A percentile compares a stretch with the other conserved stretches of the same genome.
Evolutionary conservation across 2,329 filamentous ascomycete species (phyloP).

Genomic region (Boeremia lycopersici): DNA sequence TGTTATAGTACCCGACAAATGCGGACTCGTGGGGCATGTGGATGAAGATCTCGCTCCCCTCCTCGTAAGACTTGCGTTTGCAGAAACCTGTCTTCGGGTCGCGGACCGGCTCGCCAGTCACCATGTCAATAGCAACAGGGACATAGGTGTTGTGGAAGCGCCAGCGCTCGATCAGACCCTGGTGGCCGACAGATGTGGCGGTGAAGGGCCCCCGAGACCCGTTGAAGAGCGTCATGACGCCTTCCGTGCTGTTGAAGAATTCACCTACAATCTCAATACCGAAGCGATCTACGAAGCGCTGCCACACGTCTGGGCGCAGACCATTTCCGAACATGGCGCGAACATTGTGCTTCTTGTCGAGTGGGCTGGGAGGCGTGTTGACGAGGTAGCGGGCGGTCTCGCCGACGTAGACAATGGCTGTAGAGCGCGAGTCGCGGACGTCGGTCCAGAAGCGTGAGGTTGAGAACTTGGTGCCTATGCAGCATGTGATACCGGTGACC

Average conservation of each 20-base stretch:
- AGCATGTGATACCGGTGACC: conserved; percentile 62
- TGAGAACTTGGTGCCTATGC: conserved; percentile 71
- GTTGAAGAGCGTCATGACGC: conserved; percentile 68
- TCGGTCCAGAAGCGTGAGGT: conserved; percentile 74
- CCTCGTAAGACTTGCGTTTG: conserved; percentile 64
- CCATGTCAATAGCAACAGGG: conserved; percentile 71
- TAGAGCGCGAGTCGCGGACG: conserved; percentile 69
- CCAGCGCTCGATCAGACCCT: conserved; percentile 66
- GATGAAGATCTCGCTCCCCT: conserved; percentile 79
- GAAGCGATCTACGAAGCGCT: conserved; percentile 67
- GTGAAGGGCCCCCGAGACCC: conserved; percentile 65
- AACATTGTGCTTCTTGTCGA: conserved; percentile 65
- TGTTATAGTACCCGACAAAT: conserved; percentile 74
- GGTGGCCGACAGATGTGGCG: conserved; percentile 70
- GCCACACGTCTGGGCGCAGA: conserved; percentile 72
- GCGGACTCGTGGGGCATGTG: conserved; percentile 60
- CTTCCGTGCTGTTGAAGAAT: conserved; percentile 81
- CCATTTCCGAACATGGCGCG: conserved; percentile 70
- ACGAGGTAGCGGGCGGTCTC: conserved; percentile 78
- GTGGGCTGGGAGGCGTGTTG: conserved; percentile 66
- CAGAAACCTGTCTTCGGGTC: conserved; percentile 73
- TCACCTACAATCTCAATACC: conserved; percentile 68
- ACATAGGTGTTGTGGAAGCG: conserved; percentile 62
- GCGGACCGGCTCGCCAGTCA: conserved; percentile 69
- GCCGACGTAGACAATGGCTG: conserved; percentile 77